A percentile compares a stretch with the other conserved stretches of the same genome.
phyloP scores from a whole-genome alignment of 192 early-diverging fungal genomes.

The Podochytrium sp. region DNA sequence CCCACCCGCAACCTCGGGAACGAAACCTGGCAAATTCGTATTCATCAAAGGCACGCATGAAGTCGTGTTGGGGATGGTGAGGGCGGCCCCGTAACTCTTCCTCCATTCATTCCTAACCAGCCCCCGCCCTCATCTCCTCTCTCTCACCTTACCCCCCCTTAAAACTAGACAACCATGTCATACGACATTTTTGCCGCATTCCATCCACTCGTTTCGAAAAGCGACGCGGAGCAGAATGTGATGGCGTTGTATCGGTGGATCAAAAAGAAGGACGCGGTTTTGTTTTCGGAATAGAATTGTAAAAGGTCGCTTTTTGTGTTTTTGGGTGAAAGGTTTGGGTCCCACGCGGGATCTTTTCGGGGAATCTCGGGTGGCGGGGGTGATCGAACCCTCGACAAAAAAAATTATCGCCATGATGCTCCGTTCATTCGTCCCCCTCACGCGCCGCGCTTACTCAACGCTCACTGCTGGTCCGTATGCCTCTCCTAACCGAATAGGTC shows the following conservation, averaged over 20 bases:
- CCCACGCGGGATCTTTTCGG: no score
- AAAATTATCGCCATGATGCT: not conserved
- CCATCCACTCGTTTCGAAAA: constrained; percentile 41
- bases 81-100: no score
- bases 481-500: no score
- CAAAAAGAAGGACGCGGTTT: constrained; percentile 31
- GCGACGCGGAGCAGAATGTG: constrained; percentile 60
- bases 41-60: constrained; percentile 3
- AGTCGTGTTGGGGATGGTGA: constrained; percentile 2
- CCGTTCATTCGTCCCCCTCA: not conserved
- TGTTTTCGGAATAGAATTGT: constrained; percentile 26
- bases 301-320: no score
- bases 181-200: constrained; percentile 43
- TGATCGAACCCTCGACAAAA: constrained; percentile 2
- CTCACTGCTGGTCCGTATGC: not conserved
- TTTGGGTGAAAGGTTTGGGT: no score
- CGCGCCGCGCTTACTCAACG: constrained; percentile 3
- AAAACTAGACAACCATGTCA: constrained; percentile 29
- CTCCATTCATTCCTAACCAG: no score
- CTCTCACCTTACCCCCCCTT: not conserved
- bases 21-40: constrained; percentile 17
- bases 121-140: no score
- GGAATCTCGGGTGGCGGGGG: no score
- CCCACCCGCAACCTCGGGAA: not conserved
- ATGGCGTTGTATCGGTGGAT: constrained; percentile 65